Evolutionary conservation across 2,329 filamentous ascomycete genomes (phyloP).

Genomic region (Talaromyces piceae): DNA sequence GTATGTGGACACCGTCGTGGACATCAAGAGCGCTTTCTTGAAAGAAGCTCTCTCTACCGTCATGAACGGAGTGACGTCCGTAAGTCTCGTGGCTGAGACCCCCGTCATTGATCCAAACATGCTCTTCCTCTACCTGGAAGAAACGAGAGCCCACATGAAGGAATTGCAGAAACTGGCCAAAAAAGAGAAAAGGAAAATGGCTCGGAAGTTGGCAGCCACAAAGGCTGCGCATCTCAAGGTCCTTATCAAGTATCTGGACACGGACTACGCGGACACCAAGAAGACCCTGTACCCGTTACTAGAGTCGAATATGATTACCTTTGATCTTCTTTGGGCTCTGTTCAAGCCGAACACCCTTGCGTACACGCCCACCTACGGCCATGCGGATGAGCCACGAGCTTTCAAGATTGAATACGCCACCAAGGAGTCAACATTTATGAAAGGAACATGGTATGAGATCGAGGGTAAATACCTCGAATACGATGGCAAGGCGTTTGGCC

Average conservation of each 20-base stretch:
- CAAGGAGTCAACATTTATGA: conserved; percentile 61
- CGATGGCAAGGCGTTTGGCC: conserved; percentile 78
- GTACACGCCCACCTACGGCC: conserved; percentile 70
- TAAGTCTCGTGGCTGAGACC: conserved; percentile 72
- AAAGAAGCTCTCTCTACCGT: conserved; percentile 63
- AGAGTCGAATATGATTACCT: conserved; percentile 76
- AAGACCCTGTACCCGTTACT: conserved; percentile 75
- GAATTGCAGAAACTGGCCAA: conserved; percentile 58
- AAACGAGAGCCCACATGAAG: conserved; percentile 59
- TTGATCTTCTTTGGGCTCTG: conserved; percentile 79
- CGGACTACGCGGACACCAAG: conserved; percentile 71
- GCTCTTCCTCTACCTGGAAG: conserved; percentile 69
- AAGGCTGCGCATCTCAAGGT: conserved; percentile 55
- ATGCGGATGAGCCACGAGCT: conserved; percentile 65
- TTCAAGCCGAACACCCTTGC: conserved; percentile 81
- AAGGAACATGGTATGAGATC: conserved; percentile 67
- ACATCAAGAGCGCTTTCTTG: conserved; percentile 76
- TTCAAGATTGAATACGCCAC: conserved; percentile 75
- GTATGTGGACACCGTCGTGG: conserved; percentile 65
- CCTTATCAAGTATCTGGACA: conserved; percentile 67
- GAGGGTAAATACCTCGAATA: conserved; percentile 75
- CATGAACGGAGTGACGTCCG: conserved; percentile 68
- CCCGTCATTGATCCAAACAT: conserved; percentile 66
- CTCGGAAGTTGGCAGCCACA: conserved; percentile 26
- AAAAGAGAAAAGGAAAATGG: conserved; percentile 45